Percentiles rank a stretch among this genome's conserved stretches.
These are phyloP conservation scores for Trichoderma gamsii DNA, from an alignment of 495 filamentous ascomycete species.

Conservation along the genomic window DNA sequence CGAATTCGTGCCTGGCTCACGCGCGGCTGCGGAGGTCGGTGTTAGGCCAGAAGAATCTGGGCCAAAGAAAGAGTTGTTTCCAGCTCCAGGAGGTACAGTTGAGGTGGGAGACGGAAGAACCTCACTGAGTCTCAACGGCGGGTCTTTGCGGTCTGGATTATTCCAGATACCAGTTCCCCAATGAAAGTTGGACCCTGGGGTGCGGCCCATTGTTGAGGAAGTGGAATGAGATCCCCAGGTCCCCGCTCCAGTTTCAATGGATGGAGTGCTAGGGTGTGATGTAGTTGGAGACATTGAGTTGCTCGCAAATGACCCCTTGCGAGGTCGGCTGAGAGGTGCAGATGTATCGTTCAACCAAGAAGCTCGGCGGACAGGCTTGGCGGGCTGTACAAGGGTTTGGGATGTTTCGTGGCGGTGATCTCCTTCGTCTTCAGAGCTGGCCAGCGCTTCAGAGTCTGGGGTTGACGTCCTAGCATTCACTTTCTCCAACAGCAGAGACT, in stretches of 20 bases:
- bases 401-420: conserved; percentile 50
- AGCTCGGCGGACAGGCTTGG: conserved; percentile 49
- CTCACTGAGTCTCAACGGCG: conserved; percentile 65
- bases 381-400: conserved; percentile 39
- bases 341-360: conserved; percentile 58
- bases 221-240: conserved; percentile 59
- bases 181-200: conserved; percentile 53
- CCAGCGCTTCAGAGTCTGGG: conserved; percentile 86
- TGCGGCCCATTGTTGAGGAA: conserved; percentile 48
- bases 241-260: conserved; percentile 53
- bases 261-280: conserved; percentile 69
- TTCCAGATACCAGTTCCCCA: conserved; percentile 79
- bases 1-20: conserved; percentile 42
- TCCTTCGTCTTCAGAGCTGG: conserved; percentile 85
- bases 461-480: conserved; percentile 68
- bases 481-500: conserved; percentile 64
- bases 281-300: conserved; percentile 66
- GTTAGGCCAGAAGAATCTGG: conserved; percentile 30
- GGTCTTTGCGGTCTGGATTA: conserved; percentile 62
- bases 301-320: conserved; percentile 57
- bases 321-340: conserved; percentile 37
- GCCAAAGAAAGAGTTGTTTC: conserved; percentile 40
- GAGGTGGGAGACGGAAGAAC: conserved; percentile 73
- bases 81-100: conserved; percentile 46
- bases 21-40: conserved; percentile 37